Percentiles rank a stretch among this genome's conserved stretches.
Evolutionary conservation across 2,329 filamentous ascomycete species (phyloP).

Genomic region (Mariannaea elegans): DNA sequence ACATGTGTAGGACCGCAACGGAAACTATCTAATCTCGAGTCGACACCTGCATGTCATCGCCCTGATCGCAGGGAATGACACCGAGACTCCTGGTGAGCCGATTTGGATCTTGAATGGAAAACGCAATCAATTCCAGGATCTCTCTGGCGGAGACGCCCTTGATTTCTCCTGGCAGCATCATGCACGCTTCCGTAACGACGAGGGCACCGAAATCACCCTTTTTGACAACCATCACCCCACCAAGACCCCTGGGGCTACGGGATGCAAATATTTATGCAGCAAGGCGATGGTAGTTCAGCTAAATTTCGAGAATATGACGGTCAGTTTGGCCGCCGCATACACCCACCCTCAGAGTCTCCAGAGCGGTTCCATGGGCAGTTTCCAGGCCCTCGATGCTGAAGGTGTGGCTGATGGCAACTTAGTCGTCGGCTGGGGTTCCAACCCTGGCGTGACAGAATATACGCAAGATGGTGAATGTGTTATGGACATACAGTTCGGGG

Average conservation of each 20-base stretch:
- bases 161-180: conserved; percentile 19
- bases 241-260: conserved; percentile 4
- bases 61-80: conserved; percentile 1
- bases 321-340: background rate
- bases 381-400: conserved; percentile 6
- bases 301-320: conserved; percentile 8
- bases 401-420: conserved; percentile 7
- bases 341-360: conserved; percentile 5
- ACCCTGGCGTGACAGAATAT: conserved; percentile 13
- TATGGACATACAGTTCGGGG: conserved; percentile 18
- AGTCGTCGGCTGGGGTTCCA: conserved; percentile 16
- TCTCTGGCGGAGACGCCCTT: conserved; percentile 3
- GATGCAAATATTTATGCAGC: conserved; percentile 2
- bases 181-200: conserved; percentile 13
- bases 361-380: conserved; percentile 17
- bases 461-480: conserved; percentile 9
- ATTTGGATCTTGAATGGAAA: conserved; percentile 16
- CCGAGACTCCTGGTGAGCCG: conserved; percentile 3
- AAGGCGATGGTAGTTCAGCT: conserved; percentile 3
- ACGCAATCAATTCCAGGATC: conserved; percentile 9
- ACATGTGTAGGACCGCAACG: conserved; percentile 4
- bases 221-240: conserved; percentile 21
- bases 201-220: conserved; percentile 8
- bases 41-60: conserved; percentile 10
- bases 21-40: conserved; percentile 19